A percentile compares a stretch with the other conserved stretches of the same genome.
These are phyloP conservation scores for Chaetomium sp. DNA, from an alignment of 2,329 filamentous ascomycete species.

Conservation along the genomic window DNA sequence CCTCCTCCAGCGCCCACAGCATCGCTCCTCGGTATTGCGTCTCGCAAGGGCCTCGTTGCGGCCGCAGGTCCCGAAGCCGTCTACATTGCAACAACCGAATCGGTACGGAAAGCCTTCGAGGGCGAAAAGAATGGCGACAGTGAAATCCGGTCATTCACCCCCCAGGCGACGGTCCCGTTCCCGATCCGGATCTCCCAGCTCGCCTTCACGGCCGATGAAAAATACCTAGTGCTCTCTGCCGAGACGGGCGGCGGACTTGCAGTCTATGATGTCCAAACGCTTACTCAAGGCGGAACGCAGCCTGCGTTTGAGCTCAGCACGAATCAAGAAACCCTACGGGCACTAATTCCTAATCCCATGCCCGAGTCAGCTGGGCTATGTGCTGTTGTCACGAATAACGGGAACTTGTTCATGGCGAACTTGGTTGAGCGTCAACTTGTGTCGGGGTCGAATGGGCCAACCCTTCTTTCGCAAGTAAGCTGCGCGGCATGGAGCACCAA, in stretches of 20 bases:
- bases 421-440: constrained; percentile 59
- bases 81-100: constrained; percentile 68
- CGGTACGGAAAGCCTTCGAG: constrained; percentile 69
- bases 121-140: constrained; percentile 51
- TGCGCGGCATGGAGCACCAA: constrained; percentile 87
- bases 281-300: constrained; percentile 60
- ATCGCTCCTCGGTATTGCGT: constrained; percentile 78
- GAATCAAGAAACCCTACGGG: constrained; percentile 65
- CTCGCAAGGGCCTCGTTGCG: constrained; percentile 72
- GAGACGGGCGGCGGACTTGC: constrained; percentile 75
- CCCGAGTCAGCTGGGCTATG: constrained; percentile 66
- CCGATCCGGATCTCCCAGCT: constrained; percentile 78
- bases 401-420: constrained; percentile 79
- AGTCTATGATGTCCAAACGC: constrained; percentile 67
- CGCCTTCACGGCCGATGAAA: constrained; percentile 84
- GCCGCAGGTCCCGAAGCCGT: constrained; percentile 80
- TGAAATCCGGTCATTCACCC: constrained; percentile 63
- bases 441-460: constrained; percentile 51
- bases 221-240: constrained; percentile 73
- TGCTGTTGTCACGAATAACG: constrained; percentile 72
- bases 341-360: constrained; percentile 74
- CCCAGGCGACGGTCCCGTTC: constrained; percentile 66
- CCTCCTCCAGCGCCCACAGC: constrained; percentile 67
- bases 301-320: constrained; percentile 71
- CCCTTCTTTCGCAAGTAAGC: constrained; percentile 69